Evolutionary conservation across 2,329 filamentous ascomycete genomes (phyloP).

Genomic region (Plenodomus lindquistii): DNA sequence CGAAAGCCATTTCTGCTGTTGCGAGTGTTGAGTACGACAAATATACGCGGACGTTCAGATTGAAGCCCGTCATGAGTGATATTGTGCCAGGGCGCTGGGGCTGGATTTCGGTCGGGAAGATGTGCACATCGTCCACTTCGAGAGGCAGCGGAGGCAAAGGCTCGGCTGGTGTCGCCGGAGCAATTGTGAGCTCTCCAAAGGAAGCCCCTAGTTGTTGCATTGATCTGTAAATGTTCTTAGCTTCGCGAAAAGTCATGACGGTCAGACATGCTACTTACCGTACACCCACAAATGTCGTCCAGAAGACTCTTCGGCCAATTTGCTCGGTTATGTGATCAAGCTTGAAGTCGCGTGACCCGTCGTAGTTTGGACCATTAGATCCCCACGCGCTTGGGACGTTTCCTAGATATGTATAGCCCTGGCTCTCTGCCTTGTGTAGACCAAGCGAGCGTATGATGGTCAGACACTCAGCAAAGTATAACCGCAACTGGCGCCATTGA

Average conservation of each 20-base stretch:
- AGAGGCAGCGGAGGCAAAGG: constrained; percentile 78
- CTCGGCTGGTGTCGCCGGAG: constrained; percentile 73
- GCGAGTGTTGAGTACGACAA: constrained; percentile 77
- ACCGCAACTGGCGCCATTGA: constrained; percentile 67
- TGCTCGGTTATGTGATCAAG: constrained; percentile 53
- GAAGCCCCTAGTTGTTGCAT: constrained; percentile 76
- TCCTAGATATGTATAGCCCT: constrained; percentile 45
- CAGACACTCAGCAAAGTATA: constrained; percentile 74
- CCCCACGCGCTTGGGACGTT: constrained; percentile 39
- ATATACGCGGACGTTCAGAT: constrained; percentile 76
- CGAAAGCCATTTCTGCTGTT: constrained; percentile 81
- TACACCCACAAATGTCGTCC: constrained; percentile 76
- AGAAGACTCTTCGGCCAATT: constrained; percentile 71
- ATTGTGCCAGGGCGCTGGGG: constrained; percentile 69
- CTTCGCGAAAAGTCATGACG: constrained; percentile 59
- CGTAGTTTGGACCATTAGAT: constrained; percentile 41
- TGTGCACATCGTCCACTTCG: constrained; percentile 83
- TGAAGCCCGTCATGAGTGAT: constrained; percentile 78
- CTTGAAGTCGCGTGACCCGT: constrained; percentile 43
- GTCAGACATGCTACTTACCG: constrained; percentile 62
- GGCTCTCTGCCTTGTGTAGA: constrained; percentile 60
- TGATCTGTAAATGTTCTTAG: constrained; percentile 56
- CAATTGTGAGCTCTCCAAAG: constrained; percentile 72
- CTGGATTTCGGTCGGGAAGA: constrained; percentile 71
- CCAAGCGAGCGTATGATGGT: constrained; percentile 70